Evolutionary conservation across 1,139 yeast genomes (phyloP).

Genomic region (Lodderomyces pseudojiufengensis): DNA sequence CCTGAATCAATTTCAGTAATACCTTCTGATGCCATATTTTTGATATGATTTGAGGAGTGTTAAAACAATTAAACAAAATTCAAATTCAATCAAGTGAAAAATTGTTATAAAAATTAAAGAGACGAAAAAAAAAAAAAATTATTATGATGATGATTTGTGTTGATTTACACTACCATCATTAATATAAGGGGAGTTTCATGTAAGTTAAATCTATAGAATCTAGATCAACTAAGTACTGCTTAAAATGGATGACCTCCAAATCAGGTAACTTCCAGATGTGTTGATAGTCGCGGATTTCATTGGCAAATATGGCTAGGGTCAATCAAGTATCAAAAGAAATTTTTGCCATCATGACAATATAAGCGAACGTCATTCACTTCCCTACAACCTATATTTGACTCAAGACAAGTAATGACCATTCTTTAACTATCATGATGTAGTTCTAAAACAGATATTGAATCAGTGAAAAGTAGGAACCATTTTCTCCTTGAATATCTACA

Average conservation of each 20-base stretch:
- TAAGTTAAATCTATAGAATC: too few species aligned
- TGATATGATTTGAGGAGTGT: neutral
- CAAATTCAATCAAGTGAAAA: neutral
- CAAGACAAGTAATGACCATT: too few species aligned
- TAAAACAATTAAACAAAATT: neutral
- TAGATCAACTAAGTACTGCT: too few species aligned
- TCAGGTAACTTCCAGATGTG: too few species aligned
- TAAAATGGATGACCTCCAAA: too few species aligned
- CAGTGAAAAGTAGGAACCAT: neutral
- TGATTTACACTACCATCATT: neutral
- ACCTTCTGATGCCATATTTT: constrained; percentile 44
- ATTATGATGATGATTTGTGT: neutral
- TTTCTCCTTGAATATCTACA: neutral
- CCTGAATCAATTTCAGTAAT: constrained; percentile 80
- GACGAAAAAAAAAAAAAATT: constrained; percentile 1
- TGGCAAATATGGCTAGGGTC: too few species aligned
- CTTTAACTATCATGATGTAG: neutral
- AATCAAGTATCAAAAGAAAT: too few species aligned
- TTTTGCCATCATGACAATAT: too few species aligned
- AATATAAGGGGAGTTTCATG: too few species aligned
- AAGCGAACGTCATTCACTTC: too few species aligned
- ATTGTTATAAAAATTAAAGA: neutral
- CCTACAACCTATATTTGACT: too few species aligned
- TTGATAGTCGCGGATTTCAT: too few species aligned
- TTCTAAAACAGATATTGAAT: neutral